Conservation (phyloP, 768 basidiomycete species). For the Obba rivulosa region DNA sequence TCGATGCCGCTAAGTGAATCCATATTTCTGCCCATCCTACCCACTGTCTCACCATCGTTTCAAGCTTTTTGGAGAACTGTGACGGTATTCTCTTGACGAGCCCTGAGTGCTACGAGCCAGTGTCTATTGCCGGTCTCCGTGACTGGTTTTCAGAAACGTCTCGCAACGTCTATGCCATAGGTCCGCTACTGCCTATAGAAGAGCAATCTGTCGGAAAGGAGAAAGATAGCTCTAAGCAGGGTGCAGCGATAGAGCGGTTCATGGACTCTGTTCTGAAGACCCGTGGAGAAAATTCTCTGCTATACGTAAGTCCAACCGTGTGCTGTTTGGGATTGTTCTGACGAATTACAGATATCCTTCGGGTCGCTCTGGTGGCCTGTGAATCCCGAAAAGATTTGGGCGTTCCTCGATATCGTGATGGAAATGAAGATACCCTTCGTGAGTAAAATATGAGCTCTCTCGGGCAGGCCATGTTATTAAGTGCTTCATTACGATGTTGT, state of each 20-base stretch:
- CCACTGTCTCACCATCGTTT: no score
- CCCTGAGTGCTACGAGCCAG: conserved; percentile 9
- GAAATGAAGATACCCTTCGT: conserved; percentile 17
- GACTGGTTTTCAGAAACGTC: conserved; percentile 4
- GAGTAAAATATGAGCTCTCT: neutral
- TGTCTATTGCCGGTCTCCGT: conserved; percentile 1
- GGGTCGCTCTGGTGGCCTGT: conserved; percentile 16
- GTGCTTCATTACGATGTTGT: neutral
- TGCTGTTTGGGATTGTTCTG: neutral
- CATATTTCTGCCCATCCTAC: no score
- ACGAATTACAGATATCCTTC: conserved; percentile 12
- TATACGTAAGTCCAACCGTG: conserved; percentile 13
- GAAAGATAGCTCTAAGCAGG: conserved; percentile 1
- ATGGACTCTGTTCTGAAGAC: conserved; percentile 3
- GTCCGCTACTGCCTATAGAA: conserved; percentile 1
- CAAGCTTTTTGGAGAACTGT: conserved; percentile 7
- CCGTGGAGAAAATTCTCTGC: conserved; percentile 13
- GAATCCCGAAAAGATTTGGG: conserved; percentile 13
- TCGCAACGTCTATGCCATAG: conserved; percentile 1
- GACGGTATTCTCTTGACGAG: conserved; percentile 7
- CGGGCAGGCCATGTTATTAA: no score
- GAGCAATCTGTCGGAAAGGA: conserved; percentile 6
- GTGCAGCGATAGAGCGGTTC: conserved; percentile 7
- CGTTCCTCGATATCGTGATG: conserved; percentile 14
- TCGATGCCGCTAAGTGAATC: no score